Conservation (phyloP, 2,329 filamentous ascomycete species). For the Talaromyces sp. region DNA sequence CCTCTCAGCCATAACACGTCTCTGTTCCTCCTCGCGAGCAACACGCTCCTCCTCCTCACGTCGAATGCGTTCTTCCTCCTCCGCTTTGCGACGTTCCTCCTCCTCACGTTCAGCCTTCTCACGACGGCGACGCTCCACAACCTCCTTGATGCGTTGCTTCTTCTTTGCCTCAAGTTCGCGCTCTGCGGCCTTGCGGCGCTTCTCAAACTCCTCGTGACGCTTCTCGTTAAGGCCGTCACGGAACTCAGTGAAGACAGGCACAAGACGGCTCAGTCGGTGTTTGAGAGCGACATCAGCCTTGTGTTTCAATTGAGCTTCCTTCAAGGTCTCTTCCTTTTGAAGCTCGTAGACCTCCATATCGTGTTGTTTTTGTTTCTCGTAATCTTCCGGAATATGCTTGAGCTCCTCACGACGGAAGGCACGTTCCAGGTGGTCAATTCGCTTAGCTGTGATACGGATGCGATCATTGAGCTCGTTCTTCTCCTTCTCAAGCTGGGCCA, state of each 20-base stretch:
- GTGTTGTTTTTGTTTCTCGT: slow-evolving; percentile 72
- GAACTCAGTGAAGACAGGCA: slow-evolving; percentile 82
- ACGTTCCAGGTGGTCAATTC: slow-evolving; percentile 94
- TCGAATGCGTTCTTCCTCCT: slow-evolving; percentile 79
- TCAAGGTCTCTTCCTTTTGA: slow-evolving; percentile 71
- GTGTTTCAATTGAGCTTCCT: slow-evolving; percentile 82
- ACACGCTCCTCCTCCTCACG: slow-evolving; percentile 84
- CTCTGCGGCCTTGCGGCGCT: slow-evolving; percentile 85
- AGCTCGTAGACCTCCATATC: slow-evolving; percentile 79
- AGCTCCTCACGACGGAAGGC: slow-evolving; percentile 93
- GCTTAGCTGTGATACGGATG: slow-evolving; percentile 86
- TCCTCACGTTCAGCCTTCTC: slow-evolving; percentile 85
- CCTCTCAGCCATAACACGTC: slow-evolving; percentile 70
- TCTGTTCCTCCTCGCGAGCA: slow-evolving; percentile 74
- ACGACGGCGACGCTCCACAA: slow-evolving; percentile 74
- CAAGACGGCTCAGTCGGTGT: slow-evolving; percentile 80
- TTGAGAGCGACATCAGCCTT: slow-evolving; percentile 89
- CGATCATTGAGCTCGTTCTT: slow-evolving; percentile 95
- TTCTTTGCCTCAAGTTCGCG: slow-evolving; percentile 92
- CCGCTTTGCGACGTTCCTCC: slow-evolving; percentile 69
- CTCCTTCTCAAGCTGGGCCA: slow-evolving; percentile 93
- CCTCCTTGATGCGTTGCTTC: slow-evolving; percentile 79
- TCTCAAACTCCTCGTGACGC: slow-evolving; percentile 93
- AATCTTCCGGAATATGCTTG: slow-evolving; percentile 86
- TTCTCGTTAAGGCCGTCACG: slow-evolving; percentile 77